Evolutionary conservation across 148 eudicot genomes (phyloP).

Genomic region (Cornus suecica): DNA sequence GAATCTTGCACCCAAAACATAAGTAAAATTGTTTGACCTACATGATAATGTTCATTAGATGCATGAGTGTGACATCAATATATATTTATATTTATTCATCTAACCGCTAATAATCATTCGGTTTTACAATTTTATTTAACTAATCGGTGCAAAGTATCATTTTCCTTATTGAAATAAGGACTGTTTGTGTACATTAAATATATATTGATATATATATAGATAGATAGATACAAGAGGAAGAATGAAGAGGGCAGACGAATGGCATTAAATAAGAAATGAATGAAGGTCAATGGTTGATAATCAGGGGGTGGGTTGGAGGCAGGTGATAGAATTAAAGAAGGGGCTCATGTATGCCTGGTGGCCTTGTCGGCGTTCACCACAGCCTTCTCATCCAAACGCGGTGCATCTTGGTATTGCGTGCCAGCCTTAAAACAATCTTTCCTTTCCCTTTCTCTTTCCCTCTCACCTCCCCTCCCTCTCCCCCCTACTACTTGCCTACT

Average conservation of each 20-base stretch:
- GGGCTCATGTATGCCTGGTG: background rate
- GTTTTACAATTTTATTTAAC: no score
- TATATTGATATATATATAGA: no score
- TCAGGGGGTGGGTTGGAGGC: constrained; percentile 9
- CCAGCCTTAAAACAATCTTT: background rate
- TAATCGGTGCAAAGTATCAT: no score
- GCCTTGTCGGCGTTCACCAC: background rate
- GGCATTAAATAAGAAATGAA: background rate
- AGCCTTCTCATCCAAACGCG: background rate
- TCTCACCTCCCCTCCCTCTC: background rate
- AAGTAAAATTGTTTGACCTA: no score
- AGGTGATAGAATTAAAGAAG: background rate
- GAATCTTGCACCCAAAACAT: no score
- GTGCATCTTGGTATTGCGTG: constrained; percentile 13
- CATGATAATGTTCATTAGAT: no score
- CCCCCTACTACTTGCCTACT: background rate
- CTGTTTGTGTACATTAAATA: no score
- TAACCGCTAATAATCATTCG: no score
- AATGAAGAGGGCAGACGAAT: background rate
- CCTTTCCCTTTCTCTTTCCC: no score
- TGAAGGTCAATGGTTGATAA: background rate
- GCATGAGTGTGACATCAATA: no score
- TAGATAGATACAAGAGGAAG: background rate
- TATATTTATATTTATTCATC: no score
- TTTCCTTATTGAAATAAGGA: no score